Evolutionary conservation across 2,329 filamentous ascomycete genomes (phyloP).

Genomic region (Ceratocystis papillata): DNA sequence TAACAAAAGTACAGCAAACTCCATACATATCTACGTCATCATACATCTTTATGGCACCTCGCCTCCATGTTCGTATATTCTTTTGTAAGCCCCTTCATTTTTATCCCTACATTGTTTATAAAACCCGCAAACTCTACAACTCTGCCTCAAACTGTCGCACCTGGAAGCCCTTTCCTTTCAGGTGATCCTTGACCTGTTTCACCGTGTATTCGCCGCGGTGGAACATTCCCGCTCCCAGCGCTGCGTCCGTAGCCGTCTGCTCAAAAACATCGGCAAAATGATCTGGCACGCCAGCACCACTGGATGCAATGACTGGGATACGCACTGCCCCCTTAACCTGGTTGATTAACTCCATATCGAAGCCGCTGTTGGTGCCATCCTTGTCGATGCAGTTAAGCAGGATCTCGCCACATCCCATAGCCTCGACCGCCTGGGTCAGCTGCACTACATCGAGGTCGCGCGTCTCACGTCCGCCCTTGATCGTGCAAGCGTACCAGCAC

Average conservation of each 20-base stretch:
- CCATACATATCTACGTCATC: no score
- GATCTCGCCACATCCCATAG: slow-evolving; percentile 90
- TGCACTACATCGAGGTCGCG: slow-evolving; percentile 87
- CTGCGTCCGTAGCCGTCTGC: slow-evolving; percentile 78
- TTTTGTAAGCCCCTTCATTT: neutral
- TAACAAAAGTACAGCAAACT: no score
- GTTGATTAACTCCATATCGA: slow-evolving; percentile 81
- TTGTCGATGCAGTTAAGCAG: slow-evolving; percentile 96
- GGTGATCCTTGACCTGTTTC: slow-evolving; percentile 77
- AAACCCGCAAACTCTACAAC: slow-evolving; percentile 28
- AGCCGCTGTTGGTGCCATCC: slow-evolving; percentile 88
- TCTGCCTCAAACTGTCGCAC: slow-evolving; percentile 68
- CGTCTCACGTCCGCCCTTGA: slow-evolving; percentile 90
- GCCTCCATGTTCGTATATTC: neutral
- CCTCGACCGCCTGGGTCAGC: slow-evolving; percentile 78
- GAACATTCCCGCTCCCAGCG: slow-evolving; percentile 94
- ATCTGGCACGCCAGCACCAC: slow-evolving; percentile 73
- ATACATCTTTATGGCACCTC: no score
- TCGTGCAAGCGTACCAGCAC: slow-evolving; percentile 97
- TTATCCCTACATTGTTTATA: neutral
- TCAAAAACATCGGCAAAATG: slow-evolving; percentile 90
- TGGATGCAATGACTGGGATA: slow-evolving; percentile 92
- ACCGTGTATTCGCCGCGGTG: slow-evolving; percentile 93
- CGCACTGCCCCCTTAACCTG: slow-evolving; percentile 78
- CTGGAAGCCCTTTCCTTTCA: slow-evolving; percentile 59